Base-by-base conservation (phyloP, 2,329 filamentous ascomycete genomes). In the Orbilia oligospora region DNA sequence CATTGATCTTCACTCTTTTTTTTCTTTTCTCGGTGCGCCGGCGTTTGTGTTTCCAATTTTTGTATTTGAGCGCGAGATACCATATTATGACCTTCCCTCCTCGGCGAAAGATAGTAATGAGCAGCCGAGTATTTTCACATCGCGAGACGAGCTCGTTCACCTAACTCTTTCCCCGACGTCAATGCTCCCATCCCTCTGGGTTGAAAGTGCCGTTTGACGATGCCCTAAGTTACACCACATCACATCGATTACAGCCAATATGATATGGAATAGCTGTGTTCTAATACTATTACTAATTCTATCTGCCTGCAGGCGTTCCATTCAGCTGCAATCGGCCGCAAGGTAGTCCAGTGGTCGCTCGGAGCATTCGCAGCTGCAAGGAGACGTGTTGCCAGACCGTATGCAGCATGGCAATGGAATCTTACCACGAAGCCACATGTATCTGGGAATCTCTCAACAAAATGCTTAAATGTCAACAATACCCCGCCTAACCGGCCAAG, bases 41-140 rank as follows among this genome's bases (percentile, higher is more conserved):
- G 73, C 73, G 67, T 72, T 78, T 71, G 36, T 53, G 8, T 51
- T 51, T 38, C 41, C 12, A 33, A 22, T 71, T 49, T 55, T 27
- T 78, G 51, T 72, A 61, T 69, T 68, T 69, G 63, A 72, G 68
- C 75, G 73, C 75, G 63, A 72, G 75, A 78, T 78, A 78, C 75
- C 75, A 78, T 48, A 51, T 53, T 41, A 69, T 61, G 51, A 71
- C 66, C 38, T 77, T 24, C 67, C 20, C 56, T 61, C 30, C 27
- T 38, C 27, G 14, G 33, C 30, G 41, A 33, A 76, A 53, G 55
- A 55, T 46, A 49, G 30, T 69, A 68, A 66, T 44, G 22, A 56
- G 10, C 33, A 38, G 48, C 12, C 22, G 6, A 8, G 2, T 41
- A 10, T 3, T 16, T 58, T 58, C 38, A 22, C 53, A 38, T 16